These are phyloP conservation scores for Herpetomonas samuelpessoai DNA, from an alignment of 208 protist genomes.

Conservation along the genomic window DNA sequence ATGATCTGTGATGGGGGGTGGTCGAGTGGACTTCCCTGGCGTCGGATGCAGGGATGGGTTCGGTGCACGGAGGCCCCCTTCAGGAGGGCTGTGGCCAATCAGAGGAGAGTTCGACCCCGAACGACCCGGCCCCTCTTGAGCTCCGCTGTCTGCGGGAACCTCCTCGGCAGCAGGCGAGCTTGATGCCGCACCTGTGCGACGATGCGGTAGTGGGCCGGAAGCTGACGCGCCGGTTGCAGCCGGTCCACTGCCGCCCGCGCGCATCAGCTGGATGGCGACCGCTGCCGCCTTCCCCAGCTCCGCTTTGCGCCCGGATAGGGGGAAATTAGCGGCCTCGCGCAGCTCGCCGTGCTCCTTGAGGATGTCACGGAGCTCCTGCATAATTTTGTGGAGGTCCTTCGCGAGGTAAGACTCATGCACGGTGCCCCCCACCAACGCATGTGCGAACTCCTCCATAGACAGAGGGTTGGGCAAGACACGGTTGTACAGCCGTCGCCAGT, in stretches of 20 bases:
- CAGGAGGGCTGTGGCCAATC: not conserved
- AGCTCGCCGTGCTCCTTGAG: constrained; percentile 68
- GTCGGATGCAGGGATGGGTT: not conserved
- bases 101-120: not conserved
- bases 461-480: constrained; percentile 59
- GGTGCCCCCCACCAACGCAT: constrained; percentile 26
- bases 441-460: constrained; percentile 51
- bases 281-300: constrained; percentile 45
- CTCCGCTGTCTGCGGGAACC: too few relatives aligned
- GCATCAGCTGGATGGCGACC: constrained; percentile 39
- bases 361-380: constrained; percentile 61
- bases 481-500: constrained; percentile 59
- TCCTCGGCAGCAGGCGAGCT: too few relatives aligned
- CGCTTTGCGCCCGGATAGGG: constrained; percentile 42
- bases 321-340: constrained; percentile 38
- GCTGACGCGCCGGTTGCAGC: constrained; percentile 8
- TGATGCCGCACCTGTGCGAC: not conserved
- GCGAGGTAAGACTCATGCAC: constrained; percentile 51
- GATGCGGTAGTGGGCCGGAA: not conserved
- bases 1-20: not conserved
- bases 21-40: not conserved
- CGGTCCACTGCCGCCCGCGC: constrained; percentile 8
- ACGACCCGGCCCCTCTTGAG: not conserved
- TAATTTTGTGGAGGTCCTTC: constrained; percentile 69
- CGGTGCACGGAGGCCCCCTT: not conserved